Percentiles rank a stretch among this genome's conserved stretches.
Conservation (phyloP, 2,329 filamentous ascomycete species). For the Colletotrichum godetiae region DNA sequence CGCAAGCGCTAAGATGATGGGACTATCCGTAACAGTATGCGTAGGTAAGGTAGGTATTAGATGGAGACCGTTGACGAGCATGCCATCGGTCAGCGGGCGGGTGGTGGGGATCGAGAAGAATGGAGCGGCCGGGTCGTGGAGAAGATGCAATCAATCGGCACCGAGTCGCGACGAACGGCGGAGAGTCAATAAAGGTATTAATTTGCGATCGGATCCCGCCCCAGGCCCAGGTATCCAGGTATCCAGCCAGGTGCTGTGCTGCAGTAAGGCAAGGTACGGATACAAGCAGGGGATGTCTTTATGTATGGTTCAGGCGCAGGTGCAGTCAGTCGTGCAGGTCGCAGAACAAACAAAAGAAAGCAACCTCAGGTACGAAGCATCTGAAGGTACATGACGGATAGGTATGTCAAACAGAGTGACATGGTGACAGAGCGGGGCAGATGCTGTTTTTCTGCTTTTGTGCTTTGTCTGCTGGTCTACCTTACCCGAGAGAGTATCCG, state of each 20-base stretch:
- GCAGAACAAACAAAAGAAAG: background rate
- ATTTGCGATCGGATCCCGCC: background rate
- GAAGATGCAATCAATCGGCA: conserved; percentile 9
- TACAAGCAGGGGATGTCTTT: background rate
- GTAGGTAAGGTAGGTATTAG: background rate
- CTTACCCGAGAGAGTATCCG: background rate
- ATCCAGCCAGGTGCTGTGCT: background rate
- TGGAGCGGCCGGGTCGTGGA: conserved; percentile 15
- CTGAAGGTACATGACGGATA: too few species aligned
- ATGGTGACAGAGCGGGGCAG: background rate
- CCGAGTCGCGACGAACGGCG: background rate
- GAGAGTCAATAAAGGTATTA: background rate
- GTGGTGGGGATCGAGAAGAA: background rate
- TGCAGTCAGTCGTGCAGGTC: background rate
- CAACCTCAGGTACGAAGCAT: background rate
- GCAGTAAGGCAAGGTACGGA: background rate
- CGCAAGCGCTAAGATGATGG: conserved; percentile 31
- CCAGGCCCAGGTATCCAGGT: background rate
- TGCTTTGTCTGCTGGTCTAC: conserved; percentile 5
- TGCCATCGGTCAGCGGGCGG: conserved; percentile 10
- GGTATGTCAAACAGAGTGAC: too few species aligned
- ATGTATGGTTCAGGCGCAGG: background rate
- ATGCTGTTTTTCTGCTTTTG: background rate
- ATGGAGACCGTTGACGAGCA: conserved; percentile 19
- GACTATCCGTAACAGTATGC: background rate